Base-by-base conservation (phyloP, 2,329 filamentous ascomycete species). In the Didymella arachidicola region DNA sequence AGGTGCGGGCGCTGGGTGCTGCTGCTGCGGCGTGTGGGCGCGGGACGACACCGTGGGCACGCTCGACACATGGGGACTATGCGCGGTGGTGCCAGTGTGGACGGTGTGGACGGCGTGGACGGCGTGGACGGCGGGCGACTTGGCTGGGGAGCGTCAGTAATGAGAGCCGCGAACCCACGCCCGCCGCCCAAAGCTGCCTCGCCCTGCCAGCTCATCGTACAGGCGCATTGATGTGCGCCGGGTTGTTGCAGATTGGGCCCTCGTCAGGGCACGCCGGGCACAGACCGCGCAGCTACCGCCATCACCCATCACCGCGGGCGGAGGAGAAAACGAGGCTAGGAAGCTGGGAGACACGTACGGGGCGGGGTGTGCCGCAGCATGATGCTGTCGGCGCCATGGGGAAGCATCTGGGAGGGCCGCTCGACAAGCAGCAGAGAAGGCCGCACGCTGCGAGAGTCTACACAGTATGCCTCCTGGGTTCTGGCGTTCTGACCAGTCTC, bases 81-180 rank as follows among this genome's bases (percentile, higher is more conserved):
- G 32, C 61, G 79, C 75, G 68, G 82, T 80, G 60, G 84, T 81
- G 60, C 84, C 84, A 53, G 82, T 80, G 60, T 84, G 81, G 60
- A 84, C 84, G 54, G 2, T 22, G 22, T 22, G 22, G 22, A 22
- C 22, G 22, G 2, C 3, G 54, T 64, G 54, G 68, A 6, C 36
- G 27, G 11, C 27, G 32, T 68, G 6, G 4, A 38, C 36, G 36
- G 36, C 36, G 38, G 38, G 38, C 38, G 38, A 25, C 38, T 25
- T 25, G 38, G 38, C 38, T 41, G 38, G 38, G 38, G 32, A 45
- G 39, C 55, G 62, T 45, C 58, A 57, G 39, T 39, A 39, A 39
- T 39, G 36, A 39, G 36, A 39, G 16, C 8, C 36, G 36, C 36
- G 36, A 39, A 39, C 36, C 36, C 36, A 39, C 11, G n/a, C n/a